Percentiles rank a stretch among this genome's conserved stretches.
Evolutionary conservation across 2,329 filamentous ascomycete genomes (phyloP).

Genomic region (Penicillium hesseltinei): DNA sequence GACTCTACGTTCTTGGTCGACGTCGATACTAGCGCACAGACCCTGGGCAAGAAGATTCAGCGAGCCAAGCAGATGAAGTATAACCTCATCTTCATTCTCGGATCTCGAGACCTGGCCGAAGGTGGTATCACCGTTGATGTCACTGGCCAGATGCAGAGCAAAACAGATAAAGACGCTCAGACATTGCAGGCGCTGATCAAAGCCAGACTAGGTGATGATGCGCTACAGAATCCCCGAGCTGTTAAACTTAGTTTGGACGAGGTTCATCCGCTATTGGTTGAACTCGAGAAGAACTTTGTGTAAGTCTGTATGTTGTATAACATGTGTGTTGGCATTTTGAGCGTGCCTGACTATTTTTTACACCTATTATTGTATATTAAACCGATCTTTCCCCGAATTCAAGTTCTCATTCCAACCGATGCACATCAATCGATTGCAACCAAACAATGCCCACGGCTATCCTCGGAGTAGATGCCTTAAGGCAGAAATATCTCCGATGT

Average conservation of each 20-base stretch:
- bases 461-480: slow-evolving; percentile 4
- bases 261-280: slow-evolving; percentile 38
- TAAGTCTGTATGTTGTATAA: slow-evolving; percentile 20
- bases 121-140: slow-evolving; percentile 52
- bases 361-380: slow-evolving; percentile 8
- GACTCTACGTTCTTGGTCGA: slow-evolving; percentile 68
- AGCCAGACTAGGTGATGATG: slow-evolving; percentile 25
- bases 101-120: slow-evolving; percentile 61
- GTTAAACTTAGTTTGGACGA: slow-evolving; percentile 38
- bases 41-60: slow-evolving; percentile 66
- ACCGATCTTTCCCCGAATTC: not conserved
- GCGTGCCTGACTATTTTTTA: slow-evolving; percentile 7
- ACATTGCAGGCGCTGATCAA: slow-evolving; percentile 30
- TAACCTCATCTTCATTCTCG: slow-evolving; percentile 70
- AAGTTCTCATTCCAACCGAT: not conserved
- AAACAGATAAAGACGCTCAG: slow-evolving; percentile 30
- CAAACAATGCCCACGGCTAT: slow-evolving; percentile 2
- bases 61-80: slow-evolving; percentile 72
- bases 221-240: slow-evolving; percentile 35
- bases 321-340: slow-evolving; percentile 1
- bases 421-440: not conserved
- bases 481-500: slow-evolving; percentile 8
- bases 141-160: slow-evolving; percentile 44
- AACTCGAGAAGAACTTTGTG: slow-evolving; percentile 39
- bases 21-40: slow-evolving; percentile 62